Conservation (phyloP, 805 yeast species). For the Nakazawaea ishiwadae region DNA sequence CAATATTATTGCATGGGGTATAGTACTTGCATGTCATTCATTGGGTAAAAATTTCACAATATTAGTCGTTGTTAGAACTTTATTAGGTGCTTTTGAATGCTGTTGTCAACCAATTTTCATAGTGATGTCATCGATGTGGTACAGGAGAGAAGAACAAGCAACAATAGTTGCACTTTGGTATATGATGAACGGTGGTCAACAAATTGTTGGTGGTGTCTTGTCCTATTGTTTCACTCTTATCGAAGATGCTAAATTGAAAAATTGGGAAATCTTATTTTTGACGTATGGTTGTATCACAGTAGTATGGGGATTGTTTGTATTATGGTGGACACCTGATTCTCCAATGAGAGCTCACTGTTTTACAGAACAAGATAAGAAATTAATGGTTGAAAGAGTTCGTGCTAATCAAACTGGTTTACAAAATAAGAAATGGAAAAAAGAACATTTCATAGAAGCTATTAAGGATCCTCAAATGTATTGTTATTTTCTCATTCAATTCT, state of each 20-base stretch:
- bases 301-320: conserved; percentile 16
- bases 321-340: conserved; percentile 22
- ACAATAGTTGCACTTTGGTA: conserved; percentile 48
- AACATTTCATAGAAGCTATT: conserved; percentile 22
- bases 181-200: conserved; percentile 35
- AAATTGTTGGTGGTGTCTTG: conserved; percentile 23
- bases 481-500: conserved; percentile 22
- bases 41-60: conserved; percentile 41
- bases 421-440: conserved; percentile 23
- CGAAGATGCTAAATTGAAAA: conserved; percentile 21
- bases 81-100: conserved; percentile 46
- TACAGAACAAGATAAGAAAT: conserved; percentile 28
- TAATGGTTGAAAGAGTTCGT: conserved; percentile 21
- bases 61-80: conserved; percentile 41
- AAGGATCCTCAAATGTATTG: conserved; percentile 22
- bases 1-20: conserved; percentile 36
- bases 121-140: conserved; percentile 45
- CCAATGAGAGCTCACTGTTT: conserved; percentile 35
- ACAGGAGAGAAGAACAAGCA: conserved; percentile 40
- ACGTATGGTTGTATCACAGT: conserved; percentile 51
- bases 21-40: conserved; percentile 41
- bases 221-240: conserved; percentile 28
- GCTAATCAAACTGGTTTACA: conserved; percentile 32
- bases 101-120: conserved; percentile 39
- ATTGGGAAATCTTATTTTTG: conserved; percentile 53